Evolutionary conservation across 306 rosid genomes (phyloP).

Genomic region (barrel medic (Medicago truncatula)): MtrunA17r5.0-ANR NC_053044.1:37605001-37605500

Average conservation of each 20-base stretch:
- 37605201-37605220: constrained; percentile 11
- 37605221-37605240: constrained; percentile 4
- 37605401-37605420: neutral
- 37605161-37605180: constrained; percentile 3
- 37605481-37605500: neutral
- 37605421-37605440: constrained; percentile 1
- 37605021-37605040: too few relatives aligned
- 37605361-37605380: neutral
- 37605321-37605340: neutral
- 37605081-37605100: neutral
- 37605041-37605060: too few relatives aligned
- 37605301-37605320: neutral
- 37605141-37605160: constrained; percentile 20
- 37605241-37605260: constrained; percentile 1
- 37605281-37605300: neutral
- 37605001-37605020: too few relatives aligned
- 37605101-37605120: constrained; percentile 30
- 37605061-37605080: too few relatives aligned
- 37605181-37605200: constrained; percentile 20
- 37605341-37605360: neutral
- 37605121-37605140: constrained; percentile 9
- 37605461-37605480: neutral
- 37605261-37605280: neutral
- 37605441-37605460: neutral
- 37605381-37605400: neutral